Base-by-base conservation (phyloP, 83 land plant species). In the Isoetes engelmannii region DNA sequence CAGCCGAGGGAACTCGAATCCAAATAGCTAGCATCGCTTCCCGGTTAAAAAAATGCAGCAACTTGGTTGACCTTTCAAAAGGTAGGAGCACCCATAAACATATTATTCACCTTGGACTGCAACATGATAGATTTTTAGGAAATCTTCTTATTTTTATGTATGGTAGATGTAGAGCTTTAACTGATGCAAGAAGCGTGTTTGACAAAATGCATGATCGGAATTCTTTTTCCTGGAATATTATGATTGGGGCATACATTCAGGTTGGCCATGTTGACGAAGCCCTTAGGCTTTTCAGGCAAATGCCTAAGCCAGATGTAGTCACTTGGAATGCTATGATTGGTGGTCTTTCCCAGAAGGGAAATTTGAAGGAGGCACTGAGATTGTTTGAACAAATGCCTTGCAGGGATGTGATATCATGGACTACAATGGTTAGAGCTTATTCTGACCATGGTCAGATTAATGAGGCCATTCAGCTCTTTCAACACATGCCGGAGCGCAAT, bases 301-400 rank as follows among this genome's bases (percentile, higher is more conserved):
- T 59, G 62, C 19, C 9, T 59, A 59, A 18, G 62, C 62, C 62
- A 59, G 28, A 59, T 59, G 4, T 42, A 12, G 62, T 12, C 1
- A 59, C 62, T 3, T 59, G 62, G 62, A 59, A 59, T 42, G 18
- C 62, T 8, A 59, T 59, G 62, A 18, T 59, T 19, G 62, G 28
- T 12, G 62, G 18, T 19, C 28, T 19, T 3, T 18, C 28, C 8
- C 62, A 59, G 19, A 59, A 59, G 3, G 62, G 62, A 8, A 12
- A 59, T 59, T 18, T 18, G 9, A 12, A 7, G 9, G 18, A 59
- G 62, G 62, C 62, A 1, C 18, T 59, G 62, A 18, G 9, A 12
- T 18, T 59, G 18, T 59, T 59, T 19, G 62, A 59, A 20, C 28
- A 59, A 37, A 59, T 42, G 18, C 18, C 10, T 19, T 59, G 28